Evolutionary conservation across 139 green algal species (phyloP).

Genomic region (Zygnema cylindricum): DNA sequence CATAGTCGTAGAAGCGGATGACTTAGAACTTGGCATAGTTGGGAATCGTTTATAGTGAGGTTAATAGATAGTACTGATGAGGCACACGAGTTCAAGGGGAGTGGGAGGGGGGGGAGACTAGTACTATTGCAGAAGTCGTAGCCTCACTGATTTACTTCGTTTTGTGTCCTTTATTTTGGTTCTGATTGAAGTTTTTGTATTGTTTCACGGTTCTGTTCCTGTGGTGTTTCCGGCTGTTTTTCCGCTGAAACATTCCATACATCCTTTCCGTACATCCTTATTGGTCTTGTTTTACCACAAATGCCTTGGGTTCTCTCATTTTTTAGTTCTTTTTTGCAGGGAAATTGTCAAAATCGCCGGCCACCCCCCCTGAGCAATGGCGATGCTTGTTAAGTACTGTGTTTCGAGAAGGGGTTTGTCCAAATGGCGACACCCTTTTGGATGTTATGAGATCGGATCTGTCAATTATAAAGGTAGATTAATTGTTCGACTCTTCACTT

Average conservation of each 20-base stretch:
- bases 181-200: too few relatives aligned
- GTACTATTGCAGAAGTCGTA: too few relatives aligned
- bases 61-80: too few relatives aligned
- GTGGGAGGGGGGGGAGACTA: too few relatives aligned
- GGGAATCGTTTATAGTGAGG: too few relatives aligned
- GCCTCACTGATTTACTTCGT: background rate
- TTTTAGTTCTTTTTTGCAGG: background rate
- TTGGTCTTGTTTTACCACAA: background rate
- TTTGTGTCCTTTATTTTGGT: background rate
- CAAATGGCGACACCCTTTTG: background rate
- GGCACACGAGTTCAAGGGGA: too few relatives aligned
- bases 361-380: background rate
- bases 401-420: background rate
- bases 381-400: background rate
- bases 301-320: background rate
- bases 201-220: background rate
- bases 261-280: too few relatives aligned
- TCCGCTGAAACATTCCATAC: too few relatives aligned
- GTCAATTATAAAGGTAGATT: background rate
- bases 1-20: too few relatives aligned
- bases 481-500: background rate
- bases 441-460: background rate
- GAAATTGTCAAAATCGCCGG: background rate
- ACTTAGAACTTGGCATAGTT: too few relatives aligned
- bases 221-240: background rate